Conservation (phyloP, 495 filamentous ascomycete genomes). For the Collariella sp. region DNA sequence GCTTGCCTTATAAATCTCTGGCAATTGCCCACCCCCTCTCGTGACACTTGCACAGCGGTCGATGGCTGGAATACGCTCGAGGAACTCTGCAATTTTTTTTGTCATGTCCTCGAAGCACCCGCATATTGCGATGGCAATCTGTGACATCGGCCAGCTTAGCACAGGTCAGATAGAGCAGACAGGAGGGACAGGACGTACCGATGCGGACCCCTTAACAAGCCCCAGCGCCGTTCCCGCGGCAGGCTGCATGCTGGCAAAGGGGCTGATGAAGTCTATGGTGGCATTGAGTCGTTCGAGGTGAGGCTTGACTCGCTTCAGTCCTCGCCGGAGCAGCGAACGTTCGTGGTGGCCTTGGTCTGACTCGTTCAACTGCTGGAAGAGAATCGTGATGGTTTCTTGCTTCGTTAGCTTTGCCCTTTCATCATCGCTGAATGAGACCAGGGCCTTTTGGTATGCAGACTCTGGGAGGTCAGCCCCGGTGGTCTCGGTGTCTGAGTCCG, state of each 20-base stretch:
- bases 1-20: background rate
- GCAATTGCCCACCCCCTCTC: background rate
- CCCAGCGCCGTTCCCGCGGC: background rate
- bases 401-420: background rate
- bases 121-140: background rate
- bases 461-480: background rate
- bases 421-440: background rate
- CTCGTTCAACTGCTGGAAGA: conserved; percentile 1
- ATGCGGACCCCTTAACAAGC: background rate
- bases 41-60: background rate
- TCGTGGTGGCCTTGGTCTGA: background rate
- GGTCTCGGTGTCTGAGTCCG: too few species aligned
- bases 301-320: background rate
- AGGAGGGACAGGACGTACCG: background rate
- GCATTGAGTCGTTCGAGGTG: background rate
- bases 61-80: background rate
- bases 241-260: background rate
- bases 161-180: background rate
- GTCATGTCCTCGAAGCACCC: background rate
- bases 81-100: background rate
- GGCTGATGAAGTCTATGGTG: background rate
- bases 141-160: background rate
- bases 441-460: background rate
- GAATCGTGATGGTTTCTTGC: background rate
- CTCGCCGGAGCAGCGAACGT: background rate